A percentile compares a stretch with the other conserved stretches of the same genome.
These are phyloP conservation scores for Talaromyces funiculosus DNA, from an alignment of 2,329 filamentous ascomycete genomes.

Conservation along the genomic window DNA sequence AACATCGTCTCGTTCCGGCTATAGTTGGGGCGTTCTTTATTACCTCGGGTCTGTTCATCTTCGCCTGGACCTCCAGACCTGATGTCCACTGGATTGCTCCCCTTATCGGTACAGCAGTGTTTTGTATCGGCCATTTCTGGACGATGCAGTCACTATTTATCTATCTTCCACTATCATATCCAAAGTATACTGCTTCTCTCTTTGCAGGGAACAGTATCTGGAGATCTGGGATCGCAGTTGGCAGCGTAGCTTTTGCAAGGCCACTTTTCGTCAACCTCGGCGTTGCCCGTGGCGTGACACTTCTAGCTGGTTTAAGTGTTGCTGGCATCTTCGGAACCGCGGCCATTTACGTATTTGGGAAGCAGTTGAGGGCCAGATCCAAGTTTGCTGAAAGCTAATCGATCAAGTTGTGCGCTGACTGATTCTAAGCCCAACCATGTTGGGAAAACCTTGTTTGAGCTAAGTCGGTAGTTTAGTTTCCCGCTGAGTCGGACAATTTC, in stretches of 20 bases:
- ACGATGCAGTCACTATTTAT: conserved; percentile 40
- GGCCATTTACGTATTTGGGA: background rate
- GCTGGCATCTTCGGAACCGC: background rate
- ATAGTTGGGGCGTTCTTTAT: background rate
- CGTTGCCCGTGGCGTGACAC: conserved; percentile 24
- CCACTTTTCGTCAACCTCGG: conserved; percentile 25
- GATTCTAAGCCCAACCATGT: background rate
- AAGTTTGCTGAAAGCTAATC: background rate
- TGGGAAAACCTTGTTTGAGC: background rate
- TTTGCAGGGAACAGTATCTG: conserved; percentile 32
- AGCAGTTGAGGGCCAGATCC: background rate
- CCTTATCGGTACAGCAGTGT: conserved; percentile 38
- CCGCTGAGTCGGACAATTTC: background rate
- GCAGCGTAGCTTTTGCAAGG: conserved; percentile 28
- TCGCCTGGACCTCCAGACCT: conserved; percentile 21
- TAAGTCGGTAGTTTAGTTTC: background rate
- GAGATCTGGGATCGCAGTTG: conserved; percentile 28
- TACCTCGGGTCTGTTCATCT: background rate
- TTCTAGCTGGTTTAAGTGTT: conserved; percentile 13
- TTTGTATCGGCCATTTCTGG: conserved; percentile 32
- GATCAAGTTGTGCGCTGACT: background rate
- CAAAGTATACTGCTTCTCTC: conserved; percentile 29
- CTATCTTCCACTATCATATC: conserved; percentile 33
- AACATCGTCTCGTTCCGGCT: conserved; percentile 30
- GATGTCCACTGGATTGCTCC: conserved; percentile 33